Conservation (phyloP, 2,329 filamentous ascomycete species). For the Aspergillus persii region DNA sequence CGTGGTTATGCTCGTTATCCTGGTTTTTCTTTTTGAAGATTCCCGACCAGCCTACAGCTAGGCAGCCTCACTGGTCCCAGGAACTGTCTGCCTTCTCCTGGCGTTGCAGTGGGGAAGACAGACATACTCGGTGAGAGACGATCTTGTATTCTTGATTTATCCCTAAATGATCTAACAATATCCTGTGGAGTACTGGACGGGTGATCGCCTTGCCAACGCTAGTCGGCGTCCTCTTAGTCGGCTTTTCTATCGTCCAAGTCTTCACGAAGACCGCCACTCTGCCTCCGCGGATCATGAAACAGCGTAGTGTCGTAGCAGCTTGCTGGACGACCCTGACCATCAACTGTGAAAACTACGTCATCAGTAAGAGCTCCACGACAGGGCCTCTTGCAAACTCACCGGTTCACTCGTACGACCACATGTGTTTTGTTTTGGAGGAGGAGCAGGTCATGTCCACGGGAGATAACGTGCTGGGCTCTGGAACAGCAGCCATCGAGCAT, state of each 20-base stretch:
- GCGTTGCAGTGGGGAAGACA: constrained; percentile 22
- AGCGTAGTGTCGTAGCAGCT: constrained; percentile 36
- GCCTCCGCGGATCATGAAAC: constrained; percentile 45
- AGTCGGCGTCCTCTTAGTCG: constrained; percentile 26
- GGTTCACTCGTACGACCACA: too few relatives aligned
- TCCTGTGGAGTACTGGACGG: constrained; percentile 21
- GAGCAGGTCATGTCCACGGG: too few relatives aligned
- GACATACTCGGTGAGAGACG: constrained; percentile 12
- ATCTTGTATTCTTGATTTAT: too few relatives aligned
- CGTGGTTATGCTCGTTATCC: constrained; percentile 48
- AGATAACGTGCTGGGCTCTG: too few relatives aligned
- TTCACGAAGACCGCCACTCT: constrained; percentile 46
- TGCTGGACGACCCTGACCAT: not conserved
- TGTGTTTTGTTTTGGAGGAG: too few relatives aligned
- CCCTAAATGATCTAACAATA: too few relatives aligned
- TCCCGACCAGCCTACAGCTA: not conserved
- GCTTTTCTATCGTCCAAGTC: constrained; percentile 48
- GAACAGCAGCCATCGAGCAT: too few relatives aligned
- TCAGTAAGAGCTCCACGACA: too few relatives aligned
- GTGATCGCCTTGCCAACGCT: constrained; percentile 21
- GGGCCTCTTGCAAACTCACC: too few relatives aligned
- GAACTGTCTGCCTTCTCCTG: constrained; percentile 19
- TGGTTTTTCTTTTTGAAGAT: constrained; percentile 46
- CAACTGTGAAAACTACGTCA: too few relatives aligned
- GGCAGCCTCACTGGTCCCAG: constrained; percentile 25